A percentile compares a stretch with the other conserved stretches of the same genome.
These are phyloP conservation scores for Geotrichum reessii DNA, from an alignment of 1,139 yeast species.

Conservation along the genomic window DNA sequence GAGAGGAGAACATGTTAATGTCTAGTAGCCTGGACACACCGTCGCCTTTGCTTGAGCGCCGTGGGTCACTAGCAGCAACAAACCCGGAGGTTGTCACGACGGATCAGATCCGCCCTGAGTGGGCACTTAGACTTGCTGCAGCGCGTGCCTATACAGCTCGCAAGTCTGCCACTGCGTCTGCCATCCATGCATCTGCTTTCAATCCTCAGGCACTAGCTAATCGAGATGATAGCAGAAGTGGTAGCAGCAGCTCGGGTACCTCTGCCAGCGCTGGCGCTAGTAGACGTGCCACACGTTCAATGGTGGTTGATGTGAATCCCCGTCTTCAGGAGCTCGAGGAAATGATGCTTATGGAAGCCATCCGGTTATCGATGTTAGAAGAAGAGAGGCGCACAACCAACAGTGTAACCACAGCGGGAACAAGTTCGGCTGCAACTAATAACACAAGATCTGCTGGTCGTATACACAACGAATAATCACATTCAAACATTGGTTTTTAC, in stretches of 20 bases:
- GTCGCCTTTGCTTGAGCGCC: conserved; percentile 3
- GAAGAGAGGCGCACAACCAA: conserved; percentile 41
- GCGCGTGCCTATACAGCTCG: conserved; percentile 78
- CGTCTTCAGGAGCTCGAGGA: conserved; percentile 47
- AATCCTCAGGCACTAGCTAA: conserved; percentile 35
- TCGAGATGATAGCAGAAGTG: neutral
- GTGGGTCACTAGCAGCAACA: conserved; percentile 29
- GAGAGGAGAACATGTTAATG: neutral
- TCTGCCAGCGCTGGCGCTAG: neutral
- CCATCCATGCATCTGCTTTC: conserved; percentile 81
- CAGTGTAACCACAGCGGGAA: neutral
- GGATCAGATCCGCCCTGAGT: conserved; percentile 83
- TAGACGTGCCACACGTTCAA: conserved; percentile 12
- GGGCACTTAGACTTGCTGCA: conserved; percentile 67
- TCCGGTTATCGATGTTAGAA: conserved; percentile 65
- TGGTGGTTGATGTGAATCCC: conserved; percentile 9
- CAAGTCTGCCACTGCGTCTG: conserved; percentile 89
- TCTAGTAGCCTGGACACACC: neutral
- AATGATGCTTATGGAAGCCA: conserved; percentile 78
- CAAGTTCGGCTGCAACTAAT: neutral
- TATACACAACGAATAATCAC: neutral
- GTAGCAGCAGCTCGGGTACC: neutral
- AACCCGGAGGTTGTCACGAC: conserved; percentile 61
- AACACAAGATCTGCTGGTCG: neutral
- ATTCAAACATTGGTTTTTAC: neutral